phyloP scores from a whole-genome alignment of 768 basidiomycete genomes.

The Gloeopeniophorella convolvens region DNA sequence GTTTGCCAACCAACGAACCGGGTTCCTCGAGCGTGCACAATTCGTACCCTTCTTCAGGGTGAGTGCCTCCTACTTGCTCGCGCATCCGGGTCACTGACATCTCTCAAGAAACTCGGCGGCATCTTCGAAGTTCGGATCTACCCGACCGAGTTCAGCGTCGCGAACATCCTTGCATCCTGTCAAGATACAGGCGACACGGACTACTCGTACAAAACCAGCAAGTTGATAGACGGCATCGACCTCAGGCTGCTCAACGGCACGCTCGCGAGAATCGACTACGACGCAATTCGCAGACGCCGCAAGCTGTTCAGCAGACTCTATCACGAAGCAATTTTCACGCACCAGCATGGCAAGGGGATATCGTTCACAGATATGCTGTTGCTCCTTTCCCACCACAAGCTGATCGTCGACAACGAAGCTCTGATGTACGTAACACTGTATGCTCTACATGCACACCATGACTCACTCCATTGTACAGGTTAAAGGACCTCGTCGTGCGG shows the following conservation, averaged over 20 bases:
- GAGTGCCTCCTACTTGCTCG: constrained; percentile 28
- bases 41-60: constrained; percentile 82
- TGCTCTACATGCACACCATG: neutral
- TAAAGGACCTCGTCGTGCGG: constrained; percentile 74
- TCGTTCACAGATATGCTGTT: constrained; percentile 88
- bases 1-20: constrained; percentile 72
- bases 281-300: constrained; percentile 56
- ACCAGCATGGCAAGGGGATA: constrained; percentile 70
- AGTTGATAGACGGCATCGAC: constrained; percentile 50
- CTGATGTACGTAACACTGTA: constrained; percentile 55
- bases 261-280: constrained; percentile 60
- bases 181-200: constrained; percentile 33
- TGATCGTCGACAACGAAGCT: constrained; percentile 86
- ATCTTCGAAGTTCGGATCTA: constrained; percentile 88
- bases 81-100: constrained; percentile 3
- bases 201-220: constrained; percentile 25
- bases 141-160: constrained; percentile 57
- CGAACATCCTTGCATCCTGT: constrained; percentile 50
- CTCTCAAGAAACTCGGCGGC: constrained; percentile 64
- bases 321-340: constrained; percentile 77
- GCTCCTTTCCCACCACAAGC: constrained; percentile 83
- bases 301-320: constrained; percentile 69
- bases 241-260: constrained; percentile 51
- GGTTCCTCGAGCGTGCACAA: constrained; percentile 61
- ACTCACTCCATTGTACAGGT: constrained; percentile 34